A percentile compares a stretch with the other conserved stretches of the same genome.
These are phyloP conservation scores for Ophiostoma australiae DNA, from an alignment of 2,329 filamentous ascomycete genomes.

Conservation along the genomic window DNA sequence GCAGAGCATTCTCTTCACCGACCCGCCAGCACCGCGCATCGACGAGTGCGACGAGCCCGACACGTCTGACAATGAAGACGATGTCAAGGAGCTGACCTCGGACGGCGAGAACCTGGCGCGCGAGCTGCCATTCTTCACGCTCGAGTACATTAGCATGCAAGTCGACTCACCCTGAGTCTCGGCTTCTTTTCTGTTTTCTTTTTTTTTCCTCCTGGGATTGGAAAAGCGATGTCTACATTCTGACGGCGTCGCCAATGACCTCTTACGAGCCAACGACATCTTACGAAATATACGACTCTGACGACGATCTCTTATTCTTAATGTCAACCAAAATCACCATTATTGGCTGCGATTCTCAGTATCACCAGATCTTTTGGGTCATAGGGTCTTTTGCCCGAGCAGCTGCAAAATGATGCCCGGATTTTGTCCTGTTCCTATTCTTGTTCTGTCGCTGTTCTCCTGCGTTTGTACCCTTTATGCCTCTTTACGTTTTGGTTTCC, in stretches of 20 bases:
- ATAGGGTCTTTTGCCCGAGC: too few species aligned
- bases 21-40: conserved; percentile 48
- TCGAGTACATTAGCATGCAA: conserved; percentile 51
- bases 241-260: not conserved
- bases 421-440: not conserved
- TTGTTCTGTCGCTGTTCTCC: not conserved
- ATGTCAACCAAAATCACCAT: not conserved
- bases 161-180: conserved; percentile 38
- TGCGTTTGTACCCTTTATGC: not conserved
- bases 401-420: too few species aligned
- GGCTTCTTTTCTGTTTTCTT: not conserved
- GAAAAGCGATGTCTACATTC: not conserved
- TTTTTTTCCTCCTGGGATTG: not conserved
- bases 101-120: conserved; percentile 42
- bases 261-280: not conserved
- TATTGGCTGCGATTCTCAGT: not conserved
- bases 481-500: not conserved
- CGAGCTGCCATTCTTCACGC: conserved; percentile 48
- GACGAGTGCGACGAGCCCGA: conserved; percentile 52
- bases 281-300: conserved; percentile 9
- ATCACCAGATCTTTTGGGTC: too few species aligned
- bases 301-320: conserved; percentile 1
- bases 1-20: conserved; percentile 46
- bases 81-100: conserved; percentile 29
- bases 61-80: conserved; percentile 38